Base-by-base conservation (phyloP, 2,329 filamentous ascomycete genomes). In the Stachybotrys chartarum region DNA sequence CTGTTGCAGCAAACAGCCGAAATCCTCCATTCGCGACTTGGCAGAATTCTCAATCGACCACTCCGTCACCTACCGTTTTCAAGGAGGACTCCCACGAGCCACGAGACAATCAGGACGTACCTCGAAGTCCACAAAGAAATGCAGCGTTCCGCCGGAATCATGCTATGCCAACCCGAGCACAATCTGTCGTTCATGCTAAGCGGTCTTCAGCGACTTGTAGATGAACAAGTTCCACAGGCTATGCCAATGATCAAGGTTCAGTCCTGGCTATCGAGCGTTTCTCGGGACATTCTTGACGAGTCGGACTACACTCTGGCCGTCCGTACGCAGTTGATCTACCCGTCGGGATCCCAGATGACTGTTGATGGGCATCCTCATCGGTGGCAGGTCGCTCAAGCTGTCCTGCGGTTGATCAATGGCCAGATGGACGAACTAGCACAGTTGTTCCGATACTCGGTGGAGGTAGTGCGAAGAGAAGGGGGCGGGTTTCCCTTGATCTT, bases 261-360 rank as follows among this genome's bases (percentile, higher is more conserved):
- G 32, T 59, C 68, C 1, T 82, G 78, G 72, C 65, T 88, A 5
- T 70, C 78, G 2, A 59, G 59, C 1, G 62, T 72, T 5, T 81
- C 75, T 3, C 75, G 85, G 0, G 85, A 90, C 60, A 75, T 89
- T 1, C 66, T 89, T 0, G 86, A 89, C 58, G 86, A 89, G 63
- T 85, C 78, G 2, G 82, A 85, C 58, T 75, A 79, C 53, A 83
- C 78, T 0, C 65, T 86, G 1, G 76, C 77, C 0, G 76, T 80
- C 0, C 77, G 76, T 46, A 83, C 79, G 0, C 81, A 85, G 57
- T 68, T 85, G 0, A 81, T 84, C 14, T 85, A 85, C 52, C 81
- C 82, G 0, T 78, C 76, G 14, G 82, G 83, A 0, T 60, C 72
- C 0, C 76, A 81, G 53, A 69, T 72, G 14, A 61, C 72, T 0